A percentile compares a stretch with the other conserved stretches of the same genome.
phyloP scores from a whole-genome alignment of 306 rosid species.

The Vigna unguiculata region DNA sequence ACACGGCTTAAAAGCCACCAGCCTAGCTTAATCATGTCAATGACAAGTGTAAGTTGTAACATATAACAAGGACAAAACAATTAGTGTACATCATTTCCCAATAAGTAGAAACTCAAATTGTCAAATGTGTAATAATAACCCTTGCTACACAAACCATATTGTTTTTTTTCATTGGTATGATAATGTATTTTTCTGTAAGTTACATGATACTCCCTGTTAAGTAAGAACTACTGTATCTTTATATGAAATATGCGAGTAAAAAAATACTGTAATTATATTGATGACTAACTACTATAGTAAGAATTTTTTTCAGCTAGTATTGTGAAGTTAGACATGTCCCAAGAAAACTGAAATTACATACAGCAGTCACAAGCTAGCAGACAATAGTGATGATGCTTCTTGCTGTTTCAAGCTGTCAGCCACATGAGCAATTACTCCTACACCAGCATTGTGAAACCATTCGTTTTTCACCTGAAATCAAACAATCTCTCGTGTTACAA shows the following conservation, averaged over 20 bases:
- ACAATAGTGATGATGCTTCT: constrained; percentile 63
- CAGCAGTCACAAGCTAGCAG: constrained; percentile 69
- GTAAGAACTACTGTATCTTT: constrained; percentile 15
- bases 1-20: too few species aligned
- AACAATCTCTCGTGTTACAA: constrained; percentile 25
- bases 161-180: constrained; percentile 1
- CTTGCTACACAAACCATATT: not conserved
- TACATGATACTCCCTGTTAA: constrained; percentile 24
- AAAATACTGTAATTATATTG: not conserved
- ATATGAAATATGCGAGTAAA: not conserved
- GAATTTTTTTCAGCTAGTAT: constrained; percentile 25
- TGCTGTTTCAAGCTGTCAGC: constrained; percentile 85
- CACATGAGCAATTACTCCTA: constrained; percentile 89
- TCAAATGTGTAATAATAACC: not conserved
- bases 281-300: constrained; percentile 14
- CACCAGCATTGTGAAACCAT: constrained; percentile 92
- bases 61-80: not conserved
- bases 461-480: constrained; percentile 88
- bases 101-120: not conserved
- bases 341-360: constrained; percentile 33
- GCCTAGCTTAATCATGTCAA: too few species aligned
- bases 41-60: not conserved
- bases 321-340: constrained; percentile 23
- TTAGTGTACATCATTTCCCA: not conserved
- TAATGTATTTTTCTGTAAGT: not conserved